These are phyloP conservation scores for Blepharisma japonicum DNA, from an alignment of 73 alveolate genomes.

Conservation along the genomic window DNA sequence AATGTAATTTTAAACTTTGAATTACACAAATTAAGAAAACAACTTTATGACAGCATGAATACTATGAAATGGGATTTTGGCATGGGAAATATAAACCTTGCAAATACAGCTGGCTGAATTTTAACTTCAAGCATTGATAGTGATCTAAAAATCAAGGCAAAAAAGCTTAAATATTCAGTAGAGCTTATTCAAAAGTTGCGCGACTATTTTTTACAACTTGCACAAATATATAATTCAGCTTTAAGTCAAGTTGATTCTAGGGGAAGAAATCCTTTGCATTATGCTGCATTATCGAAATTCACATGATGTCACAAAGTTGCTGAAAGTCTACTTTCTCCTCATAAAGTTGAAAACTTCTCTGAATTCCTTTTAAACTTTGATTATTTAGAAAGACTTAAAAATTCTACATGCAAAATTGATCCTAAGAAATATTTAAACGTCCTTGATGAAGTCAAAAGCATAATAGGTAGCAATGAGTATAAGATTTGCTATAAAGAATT, in stretches of 20 bases:
- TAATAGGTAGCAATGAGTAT: background rate
- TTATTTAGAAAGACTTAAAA: constrained; percentile 42
- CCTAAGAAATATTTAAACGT: constrained; percentile 49
- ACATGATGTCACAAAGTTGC: constrained; percentile 51
- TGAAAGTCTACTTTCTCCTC: constrained; percentile 38
- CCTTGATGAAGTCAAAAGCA: constrained; percentile 46
- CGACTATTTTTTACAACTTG: constrained; percentile 15
- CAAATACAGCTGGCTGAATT: constrained; percentile 51
- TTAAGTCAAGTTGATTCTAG: constrained; percentile 42
- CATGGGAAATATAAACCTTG: constrained; percentile 52
- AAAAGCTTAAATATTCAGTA: constrained; percentile 40
- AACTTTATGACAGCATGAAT: constrained; percentile 42
- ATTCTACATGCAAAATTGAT: constrained; percentile 43
- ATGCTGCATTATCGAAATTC: constrained; percentile 55
- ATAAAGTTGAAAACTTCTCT: constrained; percentile 43
- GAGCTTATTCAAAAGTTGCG: constrained; percentile 37
- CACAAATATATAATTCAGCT: constrained; percentile 26
- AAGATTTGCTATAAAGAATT: background rate
- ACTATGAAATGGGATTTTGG: constrained; percentile 47
- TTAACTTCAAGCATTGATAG: constrained; percentile 48
- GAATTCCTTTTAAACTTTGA: constrained; percentile 31
- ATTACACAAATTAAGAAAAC: constrained; percentile 37
- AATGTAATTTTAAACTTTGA: constrained; percentile 46
- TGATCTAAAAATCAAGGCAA: constrained; percentile 37
- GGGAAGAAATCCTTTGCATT: constrained; percentile 61